These are phyloP conservation scores for Fraxinus angustifolia DNA, from an alignment of 305 asterid species.

Conservation along the genomic window DNA sequence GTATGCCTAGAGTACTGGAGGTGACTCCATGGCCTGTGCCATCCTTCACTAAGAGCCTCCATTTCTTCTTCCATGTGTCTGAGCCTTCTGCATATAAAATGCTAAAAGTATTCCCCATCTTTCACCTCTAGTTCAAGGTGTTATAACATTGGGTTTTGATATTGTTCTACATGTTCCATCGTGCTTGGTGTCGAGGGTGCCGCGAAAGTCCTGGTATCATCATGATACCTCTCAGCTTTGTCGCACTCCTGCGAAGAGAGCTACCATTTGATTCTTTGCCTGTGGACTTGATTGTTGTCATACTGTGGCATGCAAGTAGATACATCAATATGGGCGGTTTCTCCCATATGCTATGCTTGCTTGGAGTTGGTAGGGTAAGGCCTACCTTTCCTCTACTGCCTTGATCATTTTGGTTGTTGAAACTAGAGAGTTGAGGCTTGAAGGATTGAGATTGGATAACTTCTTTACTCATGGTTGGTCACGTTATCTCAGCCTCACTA, in stretches of 20 bases:
- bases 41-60: neutral
- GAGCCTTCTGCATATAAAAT: neutral
- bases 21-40: neutral
- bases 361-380: neutral
- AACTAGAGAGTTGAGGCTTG: neutral
- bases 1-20: neutral
- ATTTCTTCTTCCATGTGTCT: neutral
- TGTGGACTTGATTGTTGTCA: neutral
- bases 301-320: neutral
- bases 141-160: neutral
- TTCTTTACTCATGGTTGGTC: neutral
- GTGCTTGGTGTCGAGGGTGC: neutral
- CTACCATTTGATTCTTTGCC: neutral
- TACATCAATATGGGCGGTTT: neutral
- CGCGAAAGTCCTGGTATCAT: neutral
- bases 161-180: neutral
- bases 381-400: neutral
- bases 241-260: neutral
- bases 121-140: neutral
- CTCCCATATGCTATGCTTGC: neutral
- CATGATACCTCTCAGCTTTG: neutral
- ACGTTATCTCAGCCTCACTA: neutral
- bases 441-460: neutral
- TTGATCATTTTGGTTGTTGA: neutral
- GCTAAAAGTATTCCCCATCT: neutral